phyloP scores from a whole-genome alignment of 768 basidiomycete species.

The Antrodiella citrinella region DNA sequence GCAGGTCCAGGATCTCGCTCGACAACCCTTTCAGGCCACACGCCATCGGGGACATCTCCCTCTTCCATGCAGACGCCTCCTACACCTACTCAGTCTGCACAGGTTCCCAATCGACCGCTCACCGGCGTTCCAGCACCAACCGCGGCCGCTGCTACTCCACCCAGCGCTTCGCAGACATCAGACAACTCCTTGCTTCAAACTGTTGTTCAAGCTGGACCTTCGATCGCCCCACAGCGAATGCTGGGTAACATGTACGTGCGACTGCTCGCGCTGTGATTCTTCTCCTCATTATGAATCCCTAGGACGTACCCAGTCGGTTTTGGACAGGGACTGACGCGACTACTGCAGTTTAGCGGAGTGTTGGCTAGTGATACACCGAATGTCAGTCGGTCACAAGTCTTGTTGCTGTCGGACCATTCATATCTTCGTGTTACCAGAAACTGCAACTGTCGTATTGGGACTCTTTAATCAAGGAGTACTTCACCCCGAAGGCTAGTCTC shows the following conservation, averaged over 20 bases:
- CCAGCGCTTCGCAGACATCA: too few species aligned
- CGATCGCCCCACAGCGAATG: not conserved
- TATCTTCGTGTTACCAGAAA: conserved; percentile 33
- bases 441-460: conserved; percentile 62
- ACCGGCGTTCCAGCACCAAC: not conserved
- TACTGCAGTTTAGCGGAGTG: conserved; percentile 64
- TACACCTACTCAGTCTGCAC: not conserved
- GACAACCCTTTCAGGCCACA: not conserved
- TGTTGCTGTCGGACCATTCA: not conserved
- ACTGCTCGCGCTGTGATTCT: not conserved
- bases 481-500: conserved; percentile 62
- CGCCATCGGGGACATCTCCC: not conserved
- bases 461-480: conserved; percentile 57
- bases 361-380: conserved; percentile 46
- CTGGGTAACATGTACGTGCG: not conserved
- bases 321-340: conserved; percentile 60
- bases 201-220: not conserved
- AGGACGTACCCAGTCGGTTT: conserved; percentile 21
- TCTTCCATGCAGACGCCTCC: not conserved
- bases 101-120: not conserved
- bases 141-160: too few species aligned
- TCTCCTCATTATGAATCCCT: not conserved
- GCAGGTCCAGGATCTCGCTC: not conserved
- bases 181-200: too few species aligned
- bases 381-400: conserved; percentile 24